Evolutionary conservation across 2,329 filamentous ascomycete genomes (phyloP), one percentile per base, ranked within the genome.

Genomic region (Cephalotrichum gorgonifer): DNA sequence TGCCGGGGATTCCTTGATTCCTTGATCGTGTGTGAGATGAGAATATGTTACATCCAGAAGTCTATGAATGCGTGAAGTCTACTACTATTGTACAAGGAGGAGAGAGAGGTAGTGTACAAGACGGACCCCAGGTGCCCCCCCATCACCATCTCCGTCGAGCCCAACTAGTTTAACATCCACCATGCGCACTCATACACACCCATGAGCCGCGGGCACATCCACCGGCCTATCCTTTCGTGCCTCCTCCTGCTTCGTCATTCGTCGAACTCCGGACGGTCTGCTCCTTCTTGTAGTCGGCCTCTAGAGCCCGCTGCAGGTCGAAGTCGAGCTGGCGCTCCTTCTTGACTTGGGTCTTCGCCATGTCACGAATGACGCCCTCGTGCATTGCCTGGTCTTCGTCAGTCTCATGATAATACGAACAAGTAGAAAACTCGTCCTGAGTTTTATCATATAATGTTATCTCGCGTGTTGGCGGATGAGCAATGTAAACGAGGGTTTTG

Each of bases 261-360:
- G 59, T 59, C 2, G 57, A 56, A 31, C 79, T 72, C 52, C 74
- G 76, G 27, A 97, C 90, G 4, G 72, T 86, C 69, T 98, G 93
- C 28, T 89, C 74, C 64, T 91, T 91, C 63, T 84, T 83, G 66
- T 96, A 97, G 64, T 98, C 87, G 59, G 85, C 79, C 68, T 97
- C 90, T 44, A 98, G 72, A 6, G 77, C 78, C 54, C 76, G 79
- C 63, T 98, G 93, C 78, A 95, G 81, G 55, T 97, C 90, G 60
- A 98, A 98, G 63, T 98, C 93, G 47, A 89, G 79, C 64, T 94
- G 87, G 51, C 93, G 83, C 65, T 98, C 93, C 56, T 80, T 78
- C 70, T 96, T 96, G 55, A 96, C 64, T 43, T 86, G 82, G 64
- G 95, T 90, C 62, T 94, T 88, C 62, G 97, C 91, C 75, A 96